Base-by-base conservation (phyloP, 257 asterid species). In the Rhazya stricta region DNA sequence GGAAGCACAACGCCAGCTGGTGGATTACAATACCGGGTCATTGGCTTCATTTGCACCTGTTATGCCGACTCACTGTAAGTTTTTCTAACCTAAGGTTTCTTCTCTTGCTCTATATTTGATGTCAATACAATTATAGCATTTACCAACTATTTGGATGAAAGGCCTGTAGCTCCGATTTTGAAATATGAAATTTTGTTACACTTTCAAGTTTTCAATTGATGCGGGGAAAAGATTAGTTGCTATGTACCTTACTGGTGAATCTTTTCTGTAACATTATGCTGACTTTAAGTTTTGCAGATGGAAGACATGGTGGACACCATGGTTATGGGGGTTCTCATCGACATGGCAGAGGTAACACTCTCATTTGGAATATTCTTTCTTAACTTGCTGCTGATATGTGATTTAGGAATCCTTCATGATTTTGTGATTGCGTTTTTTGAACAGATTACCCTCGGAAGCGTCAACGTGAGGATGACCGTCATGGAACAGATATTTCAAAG, bases 1-100 rank as follows among this genome's bases (percentile, higher is more conserved):
- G 93, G 99, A 94, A 84, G 96, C 93, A 69, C 98, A 93, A 77
- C 86, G 99, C 80, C 92, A 92, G 84, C 88, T 94, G 27, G 99
- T 94, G 79, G 99, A 92, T 80, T 94, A 94, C 81, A 94, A 94
- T 79, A 73, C 90, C 46, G 97, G 96, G 69, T 89, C 99, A 60
- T 71, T 90, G 80, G 92, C 88, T 32, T 80, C 93, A 54, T 94
- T 90, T 82, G 89, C 78, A 71, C 88, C 95, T 48, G 86, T 84
- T 80, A 84, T 90, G 82, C 81, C 89, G 50, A 88, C 89, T 69
- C 83, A 78, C 77, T 92, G 97, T 94, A 89, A 89, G 97, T 82
- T 72, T 58, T 70, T 18, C 30, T 34, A 30, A 21, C 71, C 43
- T 21, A 37, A 32, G 71, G 23, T 36, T 34, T 66, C 71, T 66